Evolutionary conservation across 306 rosid species (phyloP), one percentile per base, ranked within the genome.

Genomic region (Chamaecrista fasciculata): DNA sequence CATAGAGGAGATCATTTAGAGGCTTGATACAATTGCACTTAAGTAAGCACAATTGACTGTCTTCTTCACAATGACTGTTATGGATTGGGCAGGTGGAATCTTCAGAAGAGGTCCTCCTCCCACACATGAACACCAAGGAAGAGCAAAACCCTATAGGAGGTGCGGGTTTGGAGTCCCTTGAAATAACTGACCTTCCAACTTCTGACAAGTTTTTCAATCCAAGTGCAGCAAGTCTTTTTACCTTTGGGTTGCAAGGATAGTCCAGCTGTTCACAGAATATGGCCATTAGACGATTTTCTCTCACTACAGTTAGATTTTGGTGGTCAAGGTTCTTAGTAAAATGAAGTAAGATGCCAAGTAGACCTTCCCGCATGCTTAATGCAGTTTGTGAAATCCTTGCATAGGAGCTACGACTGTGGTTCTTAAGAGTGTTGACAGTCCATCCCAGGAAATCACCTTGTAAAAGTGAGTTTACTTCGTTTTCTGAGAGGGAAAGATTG

Each of bases 161-260:
- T 20, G 66, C 60, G 2, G 44, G 85, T 46, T 67, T 69, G 0
- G 80, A 69, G 59, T 79, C 76, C 39, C 60, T 43, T 24, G 80
- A 49, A 64, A 76, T 68, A 43, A 67, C 33, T 36, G 75, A 71
- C 15, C 76, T 70, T 67, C 86, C 88, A 47, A 71, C 55, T 57
- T 84, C 88, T 2, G 91, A 86, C 5, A 86, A 68, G 83, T 77
- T 83, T 74, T 75, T 81, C 78, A 86, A 64, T 50, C 86, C 85
- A 49, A 73, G 52, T 29, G 80, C 81, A 50, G 85, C 85, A 0
- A 86, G 85, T 43, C 58, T 75, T 64, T 74, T 86, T 43, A 72
- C 80, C 66, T 79, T 84, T 26, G 83, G 74, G 62, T 76, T 86
- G 42, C 86, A 83, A 21, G 79, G 65, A 76, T 72, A 81, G 29